Base-by-base conservation (phyloP, 352 stramenopile genomes). In the Blastocystis hominis region DNA sequence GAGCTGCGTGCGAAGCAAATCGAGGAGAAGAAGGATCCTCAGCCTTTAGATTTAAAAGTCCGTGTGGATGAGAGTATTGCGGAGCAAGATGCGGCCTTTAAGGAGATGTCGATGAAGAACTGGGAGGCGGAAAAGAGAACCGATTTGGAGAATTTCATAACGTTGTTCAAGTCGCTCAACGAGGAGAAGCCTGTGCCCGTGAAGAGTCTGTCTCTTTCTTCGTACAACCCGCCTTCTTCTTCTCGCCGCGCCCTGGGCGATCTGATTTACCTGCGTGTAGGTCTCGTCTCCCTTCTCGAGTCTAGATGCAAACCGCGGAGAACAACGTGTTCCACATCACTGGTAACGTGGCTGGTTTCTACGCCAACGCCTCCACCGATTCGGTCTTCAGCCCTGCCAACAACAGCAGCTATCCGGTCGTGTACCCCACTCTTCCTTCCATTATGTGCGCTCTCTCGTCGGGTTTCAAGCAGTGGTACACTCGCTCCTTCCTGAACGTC, bases 221-320 rank as follows among this genome's bases (percentile, higher is more conserved):
- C 59, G 7, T 86, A 86, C 24, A 86, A 86, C 44, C 76, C 76
- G 24, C 47, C 76, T 17, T 44, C 50, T 0, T 6, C 59, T 40
- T 76, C 59, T 66, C 59, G 76, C 44, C n/a, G 42, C 9, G 59
- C 63, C 24, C 54, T 86, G 59, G 76, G 76, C 36, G 76, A 86
- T 24, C 42, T 86, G n/a, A 77, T 86, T 17, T 86, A 86, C 53
- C 76, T 86, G 24, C 76, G 76, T n/a, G 76, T 86, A 86, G 47
- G 47, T 17, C 3, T 47, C 4, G 36, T 5, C 2, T 9, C 7
- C 2, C 17, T 6, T 38, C 44, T 59, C 77, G 13, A 24, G 9
- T 34, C 15, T 86, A 86, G 76, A 61, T 86, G 44, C 59, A 72
- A 38, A 86, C 76, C n/a, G 30, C 17, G 3, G 76, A 86, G 63